Evolutionary conservation across 139 green algal genomes (phyloP), one percentile per base, ranked within the genome.

Genomic region (Haematococcus sp.): DNA sequence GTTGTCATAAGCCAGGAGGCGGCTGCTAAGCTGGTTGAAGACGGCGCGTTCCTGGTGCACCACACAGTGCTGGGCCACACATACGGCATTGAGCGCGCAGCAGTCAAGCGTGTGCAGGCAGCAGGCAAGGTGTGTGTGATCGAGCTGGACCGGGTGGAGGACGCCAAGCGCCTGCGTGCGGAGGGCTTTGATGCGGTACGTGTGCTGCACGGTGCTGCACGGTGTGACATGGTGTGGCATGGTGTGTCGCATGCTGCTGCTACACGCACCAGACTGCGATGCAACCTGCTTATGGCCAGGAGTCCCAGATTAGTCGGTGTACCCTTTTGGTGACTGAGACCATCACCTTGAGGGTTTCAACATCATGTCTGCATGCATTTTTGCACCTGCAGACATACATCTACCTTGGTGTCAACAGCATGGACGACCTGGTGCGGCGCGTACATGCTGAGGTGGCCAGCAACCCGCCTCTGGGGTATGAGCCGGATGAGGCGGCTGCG

Each of bases 121-220:
- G 34, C 70, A 2, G 77, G 76, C 35, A 81, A 83, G 73, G 66
- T 93, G 54, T 71, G 72, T 23, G 59, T 92, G 16, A 19, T 93
- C n/a, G 88, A 92, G 44, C 49, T 89, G 35, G 88, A 93, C 76
- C 46, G 70, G 17, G 83, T 89, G 67, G 76, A 63, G n/a, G 76
- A 91, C 40, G 82, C 73, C 3, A 44, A 55, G 31, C 54, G 51
- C 43, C 72, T 93, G 27, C 73, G 71, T 19, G 75, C 40, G 0
- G 32, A 68, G 5, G 86, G 83, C 25, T 89, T 91, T 63, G 80
- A 83, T 11, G 80, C 76, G 19, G 43, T 67, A 31, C 59, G 66
- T 46, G 5, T 7, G 40, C 40, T 19, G 40, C 11, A 49, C 40
- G 40, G 40, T 49, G 40, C 7, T 49, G 40, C 40, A 49, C 7